phyloP scores from a whole-genome alignment of 805 yeast species.

The Starmerella bombicola region DNA sequence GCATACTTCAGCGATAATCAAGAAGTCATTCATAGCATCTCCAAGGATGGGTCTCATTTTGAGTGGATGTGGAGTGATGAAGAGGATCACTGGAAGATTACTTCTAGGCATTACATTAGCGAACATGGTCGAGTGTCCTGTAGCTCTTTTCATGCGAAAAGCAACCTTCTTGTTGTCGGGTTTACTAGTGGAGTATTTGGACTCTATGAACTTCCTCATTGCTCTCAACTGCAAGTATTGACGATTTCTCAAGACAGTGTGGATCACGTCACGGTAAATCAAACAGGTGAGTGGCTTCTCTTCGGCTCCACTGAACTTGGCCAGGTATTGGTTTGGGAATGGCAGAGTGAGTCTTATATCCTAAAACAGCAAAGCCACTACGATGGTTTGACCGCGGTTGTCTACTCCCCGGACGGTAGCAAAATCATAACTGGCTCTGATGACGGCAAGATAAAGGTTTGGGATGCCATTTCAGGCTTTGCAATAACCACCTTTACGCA shows the following conservation, averaged over 20 bases:
- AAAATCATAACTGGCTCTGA: constrained; percentile 87
- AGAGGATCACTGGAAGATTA: constrained; percentile 58
- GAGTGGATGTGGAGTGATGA: constrained; percentile 66
- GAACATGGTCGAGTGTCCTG: constrained; percentile 61
- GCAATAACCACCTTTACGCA: constrained; percentile 85
- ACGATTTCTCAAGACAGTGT: constrained; percentile 87
- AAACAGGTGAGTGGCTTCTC: constrained; percentile 91
- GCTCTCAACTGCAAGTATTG: constrained; percentile 52
- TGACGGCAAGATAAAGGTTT: constrained; percentile 91
- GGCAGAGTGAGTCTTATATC: constrained; percentile 95
- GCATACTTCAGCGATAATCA: constrained; percentile 84
- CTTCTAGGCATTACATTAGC: constrained; percentile 61
- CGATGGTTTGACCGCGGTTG: constrained; percentile 71
- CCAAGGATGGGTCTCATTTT: constrained; percentile 90
- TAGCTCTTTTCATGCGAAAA: constrained; percentile 64
- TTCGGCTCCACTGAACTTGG: constrained; percentile 85
- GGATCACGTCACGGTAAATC: constrained; percentile 66
- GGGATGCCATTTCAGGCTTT: constrained; percentile 91
- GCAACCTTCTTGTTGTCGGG: constrained; percentile 73
- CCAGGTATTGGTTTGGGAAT: constrained; percentile 91
- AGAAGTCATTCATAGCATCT: constrained; percentile 78
- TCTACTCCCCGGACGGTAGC: constrained; percentile 91
- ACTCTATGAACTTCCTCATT: constrained; percentile 56
- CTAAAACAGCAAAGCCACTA: constrained; percentile 95
- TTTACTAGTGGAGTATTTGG: constrained; percentile 84